These are phyloP conservation scores for Physcomitrellopsis africana DNA, from an alignment of 225 moss, liverwort and hornwort genomes.

Conservation along the genomic window DNA sequence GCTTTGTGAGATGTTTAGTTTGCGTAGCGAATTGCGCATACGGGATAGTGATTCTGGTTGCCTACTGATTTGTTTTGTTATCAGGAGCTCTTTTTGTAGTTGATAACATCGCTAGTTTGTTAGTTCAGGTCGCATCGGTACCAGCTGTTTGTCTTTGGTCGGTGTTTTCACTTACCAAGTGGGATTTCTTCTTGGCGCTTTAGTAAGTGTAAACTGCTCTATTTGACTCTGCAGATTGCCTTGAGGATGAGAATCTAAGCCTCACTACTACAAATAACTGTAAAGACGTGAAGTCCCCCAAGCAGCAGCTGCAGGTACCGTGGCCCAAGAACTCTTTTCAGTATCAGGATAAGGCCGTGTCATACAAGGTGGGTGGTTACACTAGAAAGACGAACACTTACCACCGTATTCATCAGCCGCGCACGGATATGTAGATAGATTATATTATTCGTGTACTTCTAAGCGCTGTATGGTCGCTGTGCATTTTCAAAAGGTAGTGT, in stretches of 20 bases:
- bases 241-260: slow-evolving; percentile 46
- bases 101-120: neutral
- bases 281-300: slow-evolving; percentile 27
- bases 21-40: neutral
- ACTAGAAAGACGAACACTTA: slow-evolving; percentile 64
- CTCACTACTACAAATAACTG: slow-evolving; percentile 31
- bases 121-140: neutral
- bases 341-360: slow-evolving; percentile 60
- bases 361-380: slow-evolving; percentile 61
- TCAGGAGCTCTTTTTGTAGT: neutral
- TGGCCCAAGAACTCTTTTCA: slow-evolving; percentile 48
- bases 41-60: neutral
- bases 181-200: slow-evolving; percentile 4
- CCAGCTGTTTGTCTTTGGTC: neutral
- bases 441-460: slow-evolving; percentile 14
- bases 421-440: slow-evolving; percentile 57
- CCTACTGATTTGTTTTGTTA: slow-evolving; percentile 1
- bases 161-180: neutral
- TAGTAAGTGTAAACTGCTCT: slow-evolving; percentile 4
- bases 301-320: slow-evolving; percentile 32
- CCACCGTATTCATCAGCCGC: slow-evolving; percentile 83
- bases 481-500: slow-evolving; percentile 46
- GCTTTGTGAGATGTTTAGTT: neutral
- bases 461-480: slow-evolving; percentile 47
- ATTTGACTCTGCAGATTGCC: slow-evolving; percentile 36